Conservation (phyloP, 768 basidiomycete species). For the Mycena metata region DNA sequence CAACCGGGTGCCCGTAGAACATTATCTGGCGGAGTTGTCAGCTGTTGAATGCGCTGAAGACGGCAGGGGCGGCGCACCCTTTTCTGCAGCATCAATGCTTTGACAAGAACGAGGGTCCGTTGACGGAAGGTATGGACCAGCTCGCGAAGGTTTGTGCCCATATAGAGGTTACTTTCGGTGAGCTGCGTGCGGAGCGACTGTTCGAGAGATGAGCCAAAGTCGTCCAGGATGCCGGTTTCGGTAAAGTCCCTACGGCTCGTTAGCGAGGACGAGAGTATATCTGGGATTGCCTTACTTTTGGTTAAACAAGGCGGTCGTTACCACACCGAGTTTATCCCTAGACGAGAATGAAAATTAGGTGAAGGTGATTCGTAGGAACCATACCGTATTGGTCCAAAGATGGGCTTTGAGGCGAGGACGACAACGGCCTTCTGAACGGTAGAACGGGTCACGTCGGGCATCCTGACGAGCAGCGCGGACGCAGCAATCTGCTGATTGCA, state of each 20-base stretch:
- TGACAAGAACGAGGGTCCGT: conserved; percentile 92
- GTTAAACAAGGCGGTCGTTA: conserved; percentile 91
- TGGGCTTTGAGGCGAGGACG: conserved; percentile 89
- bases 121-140: conserved; percentile 95
- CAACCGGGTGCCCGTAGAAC: conserved; percentile 97
- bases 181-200: conserved; percentile 80
- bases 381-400: conserved; percentile 94
- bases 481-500: conserved; percentile 96
- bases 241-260: conserved; percentile 75
- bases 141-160: conserved; percentile 85
- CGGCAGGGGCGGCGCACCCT: conserved; percentile 65
- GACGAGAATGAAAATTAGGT: neutral
- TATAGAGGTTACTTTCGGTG: conserved; percentile 95
- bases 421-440: conserved; percentile 99
- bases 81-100: conserved; percentile 94
- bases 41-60: conserved; percentile 12
- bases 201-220: conserved; percentile 86
- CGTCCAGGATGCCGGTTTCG: conserved; percentile 89
- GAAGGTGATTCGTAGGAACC: neutral
- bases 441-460: conserved; percentile 90
- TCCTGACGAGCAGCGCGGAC: conserved; percentile 80
- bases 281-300: conserved; percentile 57
- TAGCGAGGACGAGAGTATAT: neutral
- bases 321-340: conserved; percentile 93
- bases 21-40: conserved; percentile 72